Percentiles rank a stretch among this genome's conserved stretches.
Conservation (phyloP, 2,329 filamentous ascomycete genomes). For the Monosporascus sp. region DNA sequence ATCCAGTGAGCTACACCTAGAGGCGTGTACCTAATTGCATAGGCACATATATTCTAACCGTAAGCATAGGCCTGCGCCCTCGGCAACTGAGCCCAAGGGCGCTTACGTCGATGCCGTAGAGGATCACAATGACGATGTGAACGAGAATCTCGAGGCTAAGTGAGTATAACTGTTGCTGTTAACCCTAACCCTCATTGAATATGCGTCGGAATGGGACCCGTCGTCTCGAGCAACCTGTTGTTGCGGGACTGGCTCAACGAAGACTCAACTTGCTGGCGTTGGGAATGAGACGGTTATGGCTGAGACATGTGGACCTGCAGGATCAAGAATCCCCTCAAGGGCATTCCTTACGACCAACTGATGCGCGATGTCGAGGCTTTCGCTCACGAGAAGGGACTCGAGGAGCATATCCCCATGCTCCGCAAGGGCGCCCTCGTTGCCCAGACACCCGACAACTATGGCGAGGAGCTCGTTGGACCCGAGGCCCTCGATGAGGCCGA, state of each 20-base stretch:
- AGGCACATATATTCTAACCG: not conserved
- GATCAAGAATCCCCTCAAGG: constrained; percentile 42
- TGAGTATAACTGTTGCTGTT: constrained; percentile 20
- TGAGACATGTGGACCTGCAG: constrained; percentile 15
- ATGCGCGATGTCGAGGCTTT: constrained; percentile 54
- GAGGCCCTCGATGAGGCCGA: constrained; percentile 55
- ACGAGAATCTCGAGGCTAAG: constrained; percentile 37
- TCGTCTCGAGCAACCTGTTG: not conserved
- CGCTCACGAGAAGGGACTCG: constrained; percentile 52
- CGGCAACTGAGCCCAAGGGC: constrained; percentile 19
- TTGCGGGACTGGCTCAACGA: not conserved
- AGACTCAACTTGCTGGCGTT: not conserved
- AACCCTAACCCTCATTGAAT: not conserved
- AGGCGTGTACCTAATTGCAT: not conserved
- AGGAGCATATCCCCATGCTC: constrained; percentile 52
- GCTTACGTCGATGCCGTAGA: constrained; percentile 21
- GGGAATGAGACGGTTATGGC: not conserved
- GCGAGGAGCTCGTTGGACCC: constrained; percentile 52
- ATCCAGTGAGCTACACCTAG: not conserved
- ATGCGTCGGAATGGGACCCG: not conserved
- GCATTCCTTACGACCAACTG: constrained; percentile 46
- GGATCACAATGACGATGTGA: constrained; percentile 27
- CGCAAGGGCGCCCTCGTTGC: constrained; percentile 69
- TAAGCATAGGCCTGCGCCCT: not conserved
- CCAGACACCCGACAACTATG: constrained; percentile 56